Evolutionary conservation across 2,329 filamentous ascomycete species (phyloP).

Genomic region (Ophiocordyceps sinensis): DNA sequence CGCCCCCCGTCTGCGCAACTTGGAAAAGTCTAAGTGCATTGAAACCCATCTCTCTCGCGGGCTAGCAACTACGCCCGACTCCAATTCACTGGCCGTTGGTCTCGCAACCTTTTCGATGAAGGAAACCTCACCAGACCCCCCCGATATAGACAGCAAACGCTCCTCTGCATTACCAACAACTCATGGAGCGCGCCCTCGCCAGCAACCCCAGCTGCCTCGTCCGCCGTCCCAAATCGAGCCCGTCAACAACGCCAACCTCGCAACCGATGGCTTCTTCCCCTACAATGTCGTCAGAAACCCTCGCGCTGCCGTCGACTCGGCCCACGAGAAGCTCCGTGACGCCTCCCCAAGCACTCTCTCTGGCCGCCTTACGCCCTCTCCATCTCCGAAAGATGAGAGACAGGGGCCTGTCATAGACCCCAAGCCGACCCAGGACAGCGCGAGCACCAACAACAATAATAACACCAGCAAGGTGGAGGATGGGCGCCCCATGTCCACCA

Average conservation of each 20-base stretch:
- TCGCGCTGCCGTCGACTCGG: neutral
- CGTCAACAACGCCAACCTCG: conserved; percentile 1
- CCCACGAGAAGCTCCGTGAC: conserved; percentile 6
- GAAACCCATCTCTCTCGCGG: too few relatives aligned
- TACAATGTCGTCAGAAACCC: neutral
- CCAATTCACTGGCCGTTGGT: neutral
- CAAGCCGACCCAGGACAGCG: conserved; percentile 9
- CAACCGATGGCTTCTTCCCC: neutral
- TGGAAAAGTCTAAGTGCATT: too few relatives aligned
- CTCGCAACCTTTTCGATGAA: conserved; percentile 40
- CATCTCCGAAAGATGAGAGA: conserved; percentile 36
- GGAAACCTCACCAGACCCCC: conserved; percentile 38
- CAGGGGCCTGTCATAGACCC: conserved; percentile 40
- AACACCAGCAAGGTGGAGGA: conserved; percentile 10
- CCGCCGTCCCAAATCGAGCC: too few relatives aligned
- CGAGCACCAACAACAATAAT: conserved; percentile 2
- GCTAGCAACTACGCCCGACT: too few relatives aligned
- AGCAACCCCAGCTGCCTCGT: too few relatives aligned
- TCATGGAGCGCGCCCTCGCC: conserved; percentile 28
- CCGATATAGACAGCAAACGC: conserved; percentile 41
- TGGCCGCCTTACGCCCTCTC: conserved; percentile 18
- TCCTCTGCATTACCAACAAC: conserved; percentile 39
- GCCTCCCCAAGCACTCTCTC: conserved; percentile 5
- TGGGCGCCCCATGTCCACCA: conserved; percentile 13
- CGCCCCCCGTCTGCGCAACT: too few relatives aligned